Evolutionary conservation across 1,284 basidiomycete species (phyloP).

Genomic region (Peniophora sp.): DNA sequence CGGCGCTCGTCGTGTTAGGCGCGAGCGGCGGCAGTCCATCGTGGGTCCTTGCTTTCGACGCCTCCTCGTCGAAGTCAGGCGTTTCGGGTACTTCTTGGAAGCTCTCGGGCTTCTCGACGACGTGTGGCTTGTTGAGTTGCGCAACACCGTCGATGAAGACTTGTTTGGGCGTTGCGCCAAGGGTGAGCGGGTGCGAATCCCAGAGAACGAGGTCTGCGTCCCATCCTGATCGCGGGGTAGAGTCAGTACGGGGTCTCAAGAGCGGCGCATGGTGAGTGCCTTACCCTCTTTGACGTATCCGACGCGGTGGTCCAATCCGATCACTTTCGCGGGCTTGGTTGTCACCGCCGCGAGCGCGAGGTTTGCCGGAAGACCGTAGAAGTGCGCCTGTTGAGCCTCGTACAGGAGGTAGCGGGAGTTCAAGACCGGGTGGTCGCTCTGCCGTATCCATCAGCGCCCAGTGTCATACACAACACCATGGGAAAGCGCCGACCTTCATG

Average conservation of each 20-base stretch:
- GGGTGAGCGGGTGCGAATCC: slow-evolving; percentile 74
- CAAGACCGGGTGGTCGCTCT: slow-evolving; percentile 71
- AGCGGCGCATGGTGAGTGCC: slow-evolving; percentile 6
- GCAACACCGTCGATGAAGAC: slow-evolving; percentile 70
- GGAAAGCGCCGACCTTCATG: slow-evolving; percentile 53
- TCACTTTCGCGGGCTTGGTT: slow-evolving; percentile 65
- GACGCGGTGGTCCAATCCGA: slow-evolving; percentile 78
- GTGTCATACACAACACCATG: not conserved
- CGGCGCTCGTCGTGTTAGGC: slow-evolving; percentile 25
- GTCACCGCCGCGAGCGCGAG: slow-evolving; percentile 70
- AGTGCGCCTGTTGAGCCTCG: slow-evolving; percentile 86
- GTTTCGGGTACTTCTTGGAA: slow-evolving; percentile 44
- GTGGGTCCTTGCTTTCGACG: slow-evolving; percentile 43
- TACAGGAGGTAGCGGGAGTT: slow-evolving; percentile 75
- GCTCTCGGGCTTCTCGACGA: slow-evolving; percentile 34
- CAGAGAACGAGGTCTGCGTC: slow-evolving; percentile 68
- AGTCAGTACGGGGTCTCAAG: slow-evolving; percentile 66
- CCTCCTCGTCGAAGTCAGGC: slow-evolving; percentile 55
- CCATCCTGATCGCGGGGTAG: slow-evolving; percentile 47
- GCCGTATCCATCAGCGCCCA: not conserved
- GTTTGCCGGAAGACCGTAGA: slow-evolving; percentile 56
- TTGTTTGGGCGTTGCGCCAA: slow-evolving; percentile 70
- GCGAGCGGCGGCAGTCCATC: slow-evolving; percentile 61
- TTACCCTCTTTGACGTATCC: slow-evolving; percentile 66
- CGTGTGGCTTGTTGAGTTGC: slow-evolving; percentile 41